Conservation (phyloP, 352 stramenopile genomes). For the Phytopythium vexans region DNA sequence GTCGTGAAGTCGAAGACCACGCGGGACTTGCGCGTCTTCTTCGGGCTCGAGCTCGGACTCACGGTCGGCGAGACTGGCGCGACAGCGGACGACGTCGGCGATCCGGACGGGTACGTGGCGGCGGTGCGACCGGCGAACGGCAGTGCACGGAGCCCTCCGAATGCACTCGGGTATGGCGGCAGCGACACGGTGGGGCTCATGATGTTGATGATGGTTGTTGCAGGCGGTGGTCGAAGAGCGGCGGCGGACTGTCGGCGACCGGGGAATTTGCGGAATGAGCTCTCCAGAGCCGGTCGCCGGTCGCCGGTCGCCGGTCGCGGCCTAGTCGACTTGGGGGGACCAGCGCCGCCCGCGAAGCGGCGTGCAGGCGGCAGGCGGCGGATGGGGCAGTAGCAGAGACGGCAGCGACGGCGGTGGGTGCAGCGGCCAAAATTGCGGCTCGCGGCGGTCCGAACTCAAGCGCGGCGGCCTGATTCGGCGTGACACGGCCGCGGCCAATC, state of each 20-base stretch:
- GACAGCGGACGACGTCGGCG: neutral
- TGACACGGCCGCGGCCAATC: neutral
- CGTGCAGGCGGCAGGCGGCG: neutral
- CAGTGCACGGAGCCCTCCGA: conserved; percentile 3
- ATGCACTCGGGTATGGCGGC: conserved; percentile 2
- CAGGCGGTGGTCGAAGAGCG: neutral
- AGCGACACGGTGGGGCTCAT: conserved; percentile 5
- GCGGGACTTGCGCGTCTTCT: conserved; percentile 43
- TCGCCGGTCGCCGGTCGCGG: neutral
- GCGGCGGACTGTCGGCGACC: neutral
- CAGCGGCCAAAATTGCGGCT: neutral
- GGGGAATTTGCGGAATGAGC: conserved; percentile 8
- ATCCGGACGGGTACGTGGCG: neutral
- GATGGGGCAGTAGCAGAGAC: too few relatives aligned
- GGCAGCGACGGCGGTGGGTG: too few relatives aligned
- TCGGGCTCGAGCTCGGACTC: neutral
- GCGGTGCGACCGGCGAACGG: conserved; percentile 1
- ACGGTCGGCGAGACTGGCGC: neutral
- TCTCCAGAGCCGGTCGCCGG: neutral
- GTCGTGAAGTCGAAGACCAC: conserved; percentile 54
- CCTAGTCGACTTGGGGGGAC: neutral
- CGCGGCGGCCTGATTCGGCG: neutral
- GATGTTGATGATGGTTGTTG: neutral
- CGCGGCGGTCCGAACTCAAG: neutral
- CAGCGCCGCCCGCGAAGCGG: neutral